phyloP scores from a whole-genome alignment of 768 basidiomycete genomes.

The Tulasnella sp. region DNA sequence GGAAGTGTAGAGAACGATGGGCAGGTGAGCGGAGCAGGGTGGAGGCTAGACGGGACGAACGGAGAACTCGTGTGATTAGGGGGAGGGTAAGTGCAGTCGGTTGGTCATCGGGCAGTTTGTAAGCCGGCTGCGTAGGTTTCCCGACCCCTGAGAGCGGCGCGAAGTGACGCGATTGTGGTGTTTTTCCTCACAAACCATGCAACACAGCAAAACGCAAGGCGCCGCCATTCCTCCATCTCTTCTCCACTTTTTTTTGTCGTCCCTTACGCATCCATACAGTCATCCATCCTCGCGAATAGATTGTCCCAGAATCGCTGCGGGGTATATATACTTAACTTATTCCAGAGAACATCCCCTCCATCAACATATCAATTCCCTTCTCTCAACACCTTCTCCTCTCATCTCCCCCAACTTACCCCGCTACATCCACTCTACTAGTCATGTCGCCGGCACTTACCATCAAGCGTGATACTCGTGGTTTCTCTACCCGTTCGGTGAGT shows the following conservation, averaged over 20 bases:
- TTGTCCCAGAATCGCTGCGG: too few species aligned
- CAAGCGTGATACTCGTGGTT: neutral
- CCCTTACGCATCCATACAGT: neutral
- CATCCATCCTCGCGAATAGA: neutral
- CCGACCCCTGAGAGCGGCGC: neutral
- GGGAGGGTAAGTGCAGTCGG: too few species aligned
- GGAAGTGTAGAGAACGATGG: too few species aligned
- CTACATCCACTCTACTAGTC: neutral
- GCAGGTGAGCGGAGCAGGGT: too few species aligned
- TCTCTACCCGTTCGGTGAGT: constrained; percentile 9
- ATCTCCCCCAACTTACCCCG: neutral
- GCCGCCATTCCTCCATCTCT: neutral
- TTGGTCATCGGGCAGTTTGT: too few species aligned
- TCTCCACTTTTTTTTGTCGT: neutral
- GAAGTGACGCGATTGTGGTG: neutral
- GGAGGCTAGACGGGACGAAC: too few species aligned
- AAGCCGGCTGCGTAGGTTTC: too few species aligned
- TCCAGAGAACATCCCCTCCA: neutral
- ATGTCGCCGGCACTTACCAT: constrained; percentile 16
- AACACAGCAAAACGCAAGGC: neutral
- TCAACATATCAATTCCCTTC: neutral
- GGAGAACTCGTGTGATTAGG: too few species aligned
- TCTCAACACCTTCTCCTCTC: neutral
- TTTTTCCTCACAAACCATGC: neutral
- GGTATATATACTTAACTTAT: neutral